Conservation (phyloP, 225 moss, liverwort and hornwort species). For the Neckera pumila region DNA sequence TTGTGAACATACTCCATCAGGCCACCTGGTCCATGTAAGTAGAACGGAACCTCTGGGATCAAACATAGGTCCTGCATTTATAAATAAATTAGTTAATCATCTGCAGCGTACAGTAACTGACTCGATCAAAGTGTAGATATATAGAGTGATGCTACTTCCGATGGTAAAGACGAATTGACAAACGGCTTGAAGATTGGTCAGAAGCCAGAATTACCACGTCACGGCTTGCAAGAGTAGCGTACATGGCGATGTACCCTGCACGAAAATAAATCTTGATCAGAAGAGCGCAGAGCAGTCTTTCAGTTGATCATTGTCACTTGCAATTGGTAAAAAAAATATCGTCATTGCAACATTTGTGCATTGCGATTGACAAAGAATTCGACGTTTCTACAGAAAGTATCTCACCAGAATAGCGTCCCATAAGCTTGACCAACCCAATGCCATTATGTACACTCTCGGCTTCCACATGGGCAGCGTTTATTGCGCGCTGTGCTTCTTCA, state of each 20-base stretch:
- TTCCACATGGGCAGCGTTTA: slow-evolving; percentile 69
- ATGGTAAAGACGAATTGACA: neutral
- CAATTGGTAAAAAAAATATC: neutral
- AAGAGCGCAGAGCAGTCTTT: neutral
- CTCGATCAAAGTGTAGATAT: neutral
- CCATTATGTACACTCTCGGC: slow-evolving; percentile 75
- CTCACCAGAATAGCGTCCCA: slow-evolving; percentile 60
- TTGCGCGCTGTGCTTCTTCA: slow-evolving; percentile 72
- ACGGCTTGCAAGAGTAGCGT: slow-evolving; percentile 70
- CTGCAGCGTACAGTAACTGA: neutral
- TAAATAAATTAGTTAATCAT: neutral
- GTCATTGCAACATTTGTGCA: neutral
- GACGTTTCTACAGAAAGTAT: neutral
- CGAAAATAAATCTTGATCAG: neutral
- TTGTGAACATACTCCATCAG: slow-evolving; percentile 47
- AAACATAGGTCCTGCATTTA: slow-evolving; percentile 56
- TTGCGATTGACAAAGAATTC: neutral
- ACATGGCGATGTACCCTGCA: slow-evolving; percentile 70
- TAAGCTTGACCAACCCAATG: slow-evolving; percentile 71
- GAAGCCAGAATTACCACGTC: slow-evolving; percentile 46
- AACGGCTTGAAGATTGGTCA: neutral
- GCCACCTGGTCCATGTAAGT: slow-evolving; percentile 60
- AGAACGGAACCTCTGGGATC: slow-evolving; percentile 78
- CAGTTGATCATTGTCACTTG: neutral
- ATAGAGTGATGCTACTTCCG: neutral